A percentile compares a stretch with the other conserved stretches of the same genome.
Conservation (phyloP, 1,284 basidiomycete species). For the Grifola frondosa region DNA sequence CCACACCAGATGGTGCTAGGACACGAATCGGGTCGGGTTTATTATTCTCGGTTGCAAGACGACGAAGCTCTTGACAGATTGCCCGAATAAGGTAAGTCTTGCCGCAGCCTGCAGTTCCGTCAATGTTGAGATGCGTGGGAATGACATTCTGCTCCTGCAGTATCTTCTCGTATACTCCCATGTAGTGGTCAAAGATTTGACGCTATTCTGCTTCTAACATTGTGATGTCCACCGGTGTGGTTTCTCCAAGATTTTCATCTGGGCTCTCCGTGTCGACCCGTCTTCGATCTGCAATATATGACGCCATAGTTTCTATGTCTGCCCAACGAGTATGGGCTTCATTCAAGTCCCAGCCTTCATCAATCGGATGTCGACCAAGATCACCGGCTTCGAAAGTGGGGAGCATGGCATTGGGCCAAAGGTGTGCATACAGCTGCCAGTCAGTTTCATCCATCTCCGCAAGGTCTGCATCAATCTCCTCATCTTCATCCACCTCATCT, state of each 20-base stretch:
- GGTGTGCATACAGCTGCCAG: slow-evolving; percentile 8
- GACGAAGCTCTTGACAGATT: slow-evolving; percentile 1
- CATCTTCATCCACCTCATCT: slow-evolving; percentile 4
- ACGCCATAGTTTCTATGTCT: slow-evolving; percentile 1
- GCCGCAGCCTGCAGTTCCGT: slow-evolving; percentile 2
- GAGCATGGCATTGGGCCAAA: not conserved
- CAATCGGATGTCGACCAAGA: slow-evolving; percentile 2
- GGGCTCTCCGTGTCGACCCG: too few species aligned
- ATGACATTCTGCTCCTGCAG: too few species aligned
- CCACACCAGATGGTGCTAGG: slow-evolving; percentile 2
- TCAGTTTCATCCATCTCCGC: slow-evolving; percentile 6
- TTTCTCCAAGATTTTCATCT: too few species aligned
- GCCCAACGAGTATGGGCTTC: slow-evolving; percentile 1
- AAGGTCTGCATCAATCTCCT: slow-evolving; percentile 4
- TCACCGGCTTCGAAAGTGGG: slow-evolving; percentile 1
- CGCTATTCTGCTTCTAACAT: too few species aligned
- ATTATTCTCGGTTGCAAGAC: not conserved
- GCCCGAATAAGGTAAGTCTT: slow-evolving; percentile 3
- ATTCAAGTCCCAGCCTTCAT: slow-evolving; percentile 7
- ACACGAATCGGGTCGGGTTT: not conserved
- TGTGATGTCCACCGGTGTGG: too few species aligned
- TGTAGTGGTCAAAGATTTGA: too few species aligned
- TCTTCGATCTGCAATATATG: not conserved
- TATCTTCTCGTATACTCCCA: too few species aligned
- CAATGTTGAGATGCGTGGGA: slow-evolving; percentile 2